A percentile compares a stretch with the other conserved stretches of the same genome.
phyloP scores from a whole-genome alignment of 805 yeast species.

The Scheffersomyces spartinae region DNA sequence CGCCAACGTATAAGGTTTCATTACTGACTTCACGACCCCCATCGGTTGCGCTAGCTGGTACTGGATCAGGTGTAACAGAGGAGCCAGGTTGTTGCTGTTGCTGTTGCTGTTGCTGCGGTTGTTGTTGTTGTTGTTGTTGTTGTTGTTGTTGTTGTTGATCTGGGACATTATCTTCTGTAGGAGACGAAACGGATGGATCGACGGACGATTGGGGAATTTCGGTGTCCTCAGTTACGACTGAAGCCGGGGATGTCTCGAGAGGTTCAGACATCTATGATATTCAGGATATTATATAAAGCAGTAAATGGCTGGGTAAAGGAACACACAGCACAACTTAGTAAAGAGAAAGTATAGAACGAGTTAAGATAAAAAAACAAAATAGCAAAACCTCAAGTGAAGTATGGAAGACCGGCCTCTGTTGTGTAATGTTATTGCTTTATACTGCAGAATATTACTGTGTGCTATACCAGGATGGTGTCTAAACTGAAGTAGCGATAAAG shows the following conservation, averaged over 20 bases:
- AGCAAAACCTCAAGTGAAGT: too few relatives aligned
- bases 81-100: slow-evolving; percentile 1
- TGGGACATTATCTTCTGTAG: slow-evolving; percentile 1
- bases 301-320: background rate
- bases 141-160: slow-evolving; percentile 4
- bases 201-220: slow-evolving; percentile 1
- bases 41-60: slow-evolving; percentile 60
- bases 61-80: slow-evolving; percentile 6
- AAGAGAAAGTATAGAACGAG: too few relatives aligned
- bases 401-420: too few relatives aligned
- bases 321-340: too few relatives aligned
- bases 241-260: slow-evolving; percentile 1
- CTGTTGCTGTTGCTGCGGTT: slow-evolving; percentile 2
- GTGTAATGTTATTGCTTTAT: too few relatives aligned
- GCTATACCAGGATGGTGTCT: too few relatives aligned
- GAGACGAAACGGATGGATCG: background rate
- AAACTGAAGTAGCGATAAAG: too few relatives aligned
- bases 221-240: slow-evolving; percentile 2
- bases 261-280: slow-evolving; percentile 1
- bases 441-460: too few relatives aligned
- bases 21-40: slow-evolving; percentile 78
- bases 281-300: slow-evolving; percentile 1
- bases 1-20: slow-evolving; percentile 68
- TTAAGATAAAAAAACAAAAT: too few relatives aligned
- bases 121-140: slow-evolving; percentile 4